Percentiles rank a stretch among this genome's conserved stretches.
These are phyloP conservation scores for Colletotrichum paranaense DNA, from an alignment of 2,329 filamentous ascomycete species.

Conservation along the genomic window DNA sequence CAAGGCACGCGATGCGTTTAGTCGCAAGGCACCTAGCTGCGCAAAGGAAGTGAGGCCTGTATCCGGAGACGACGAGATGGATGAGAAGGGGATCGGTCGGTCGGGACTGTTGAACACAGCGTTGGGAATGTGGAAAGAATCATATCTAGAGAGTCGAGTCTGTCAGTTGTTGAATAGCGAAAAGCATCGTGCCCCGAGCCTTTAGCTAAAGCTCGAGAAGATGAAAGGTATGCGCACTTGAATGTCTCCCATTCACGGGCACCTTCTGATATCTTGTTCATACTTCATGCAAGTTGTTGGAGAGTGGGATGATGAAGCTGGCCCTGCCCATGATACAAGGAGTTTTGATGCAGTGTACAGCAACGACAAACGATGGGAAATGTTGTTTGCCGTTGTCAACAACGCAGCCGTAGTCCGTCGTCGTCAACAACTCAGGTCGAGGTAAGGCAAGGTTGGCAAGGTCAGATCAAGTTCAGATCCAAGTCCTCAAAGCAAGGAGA, in stretches of 20 bases:
- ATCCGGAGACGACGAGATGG: conserved; percentile 47
- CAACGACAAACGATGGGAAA: background rate
- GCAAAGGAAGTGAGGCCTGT: conserved; percentile 59
- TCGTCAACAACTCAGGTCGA: conserved; percentile 12
- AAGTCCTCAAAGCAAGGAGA: conserved; percentile 13
- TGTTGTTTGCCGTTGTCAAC: background rate
- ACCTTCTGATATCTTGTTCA: conserved; percentile 40
- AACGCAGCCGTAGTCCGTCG: background rate
- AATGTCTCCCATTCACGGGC: conserved; percentile 46
- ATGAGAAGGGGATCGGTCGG: conserved; percentile 37
- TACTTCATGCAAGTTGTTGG: conserved; percentile 29
- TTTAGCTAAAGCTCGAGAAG: background rate
- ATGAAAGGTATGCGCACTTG: conserved; percentile 37
- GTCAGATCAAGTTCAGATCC: background rate
- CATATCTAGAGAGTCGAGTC: conserved; percentile 25
- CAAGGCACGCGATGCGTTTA: conserved; percentile 51
- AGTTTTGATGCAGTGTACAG: background rate
- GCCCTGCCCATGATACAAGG: conserved; percentile 30
- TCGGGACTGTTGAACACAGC: conserved; percentile 40
- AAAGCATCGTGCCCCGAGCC: background rate
- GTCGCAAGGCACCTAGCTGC: conserved; percentile 57
- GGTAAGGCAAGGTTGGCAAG: background rate
- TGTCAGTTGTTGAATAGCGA: background rate
- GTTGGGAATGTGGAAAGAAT: conserved; percentile 34
- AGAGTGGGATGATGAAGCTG: conserved; percentile 18